Conservation (phyloP, 2,329 filamentous ascomycete species). For the Zymoseptoria ardabiliae region DNA sequence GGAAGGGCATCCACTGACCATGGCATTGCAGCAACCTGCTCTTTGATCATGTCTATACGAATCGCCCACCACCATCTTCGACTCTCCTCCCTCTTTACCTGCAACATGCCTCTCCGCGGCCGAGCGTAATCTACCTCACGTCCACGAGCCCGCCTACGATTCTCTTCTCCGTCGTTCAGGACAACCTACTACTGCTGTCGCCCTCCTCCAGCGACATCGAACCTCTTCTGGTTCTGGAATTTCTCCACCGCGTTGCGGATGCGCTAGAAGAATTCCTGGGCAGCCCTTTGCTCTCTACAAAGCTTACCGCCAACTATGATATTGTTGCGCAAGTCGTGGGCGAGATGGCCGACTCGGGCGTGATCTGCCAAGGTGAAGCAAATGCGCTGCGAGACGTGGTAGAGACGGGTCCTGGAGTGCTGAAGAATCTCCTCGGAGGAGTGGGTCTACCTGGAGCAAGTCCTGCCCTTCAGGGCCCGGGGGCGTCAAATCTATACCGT, state of each 20-base stretch:
- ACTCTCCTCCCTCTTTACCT: constrained; percentile 81
- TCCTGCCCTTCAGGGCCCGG: constrained; percentile 20
- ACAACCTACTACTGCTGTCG: constrained; percentile 76
- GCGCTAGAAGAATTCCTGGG: constrained; percentile 91
- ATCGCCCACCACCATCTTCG: constrained; percentile 67
- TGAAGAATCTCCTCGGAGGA: constrained; percentile 81
- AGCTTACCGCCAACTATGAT: constrained; percentile 87
- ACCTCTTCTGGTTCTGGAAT: constrained; percentile 83
- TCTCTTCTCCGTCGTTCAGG: constrained; percentile 80
- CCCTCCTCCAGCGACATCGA: constrained; percentile 82
- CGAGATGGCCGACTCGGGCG: constrained; percentile 93
- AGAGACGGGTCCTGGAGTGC: constrained; percentile 73
- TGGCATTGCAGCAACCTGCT: constrained; percentile 59
- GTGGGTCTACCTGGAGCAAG: constrained; percentile 67
- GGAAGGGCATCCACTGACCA: constrained; percentile 4
- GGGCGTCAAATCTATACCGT: constrained; percentile 12
- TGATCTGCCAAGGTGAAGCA: constrained; percentile 82
- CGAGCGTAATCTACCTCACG: constrained; percentile 78
- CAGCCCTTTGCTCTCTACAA: constrained; percentile 73
- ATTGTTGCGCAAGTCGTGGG: constrained; percentile 85
- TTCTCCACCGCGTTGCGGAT: constrained; percentile 87
- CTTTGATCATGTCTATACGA: constrained; percentile 82
- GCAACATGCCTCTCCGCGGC: constrained; percentile 69
- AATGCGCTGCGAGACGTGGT: constrained; percentile 88
- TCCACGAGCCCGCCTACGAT: constrained; percentile 78